Evolutionary conservation across 2,329 filamentous ascomycete species (phyloP).

Genomic region (Waltergamsia citrina): DNA sequence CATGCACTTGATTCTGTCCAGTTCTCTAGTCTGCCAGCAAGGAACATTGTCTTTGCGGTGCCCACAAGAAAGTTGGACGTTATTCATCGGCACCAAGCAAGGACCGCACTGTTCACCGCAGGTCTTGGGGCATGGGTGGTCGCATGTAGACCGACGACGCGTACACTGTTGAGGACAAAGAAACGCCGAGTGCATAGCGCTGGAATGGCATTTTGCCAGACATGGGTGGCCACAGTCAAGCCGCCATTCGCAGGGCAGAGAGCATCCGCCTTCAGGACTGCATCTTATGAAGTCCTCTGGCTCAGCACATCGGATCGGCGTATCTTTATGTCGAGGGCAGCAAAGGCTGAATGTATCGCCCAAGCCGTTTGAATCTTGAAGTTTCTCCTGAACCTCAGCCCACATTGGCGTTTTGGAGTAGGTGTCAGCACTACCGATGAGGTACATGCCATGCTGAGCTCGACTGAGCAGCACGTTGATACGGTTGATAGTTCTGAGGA

Average conservation of each 20-base stretch:
- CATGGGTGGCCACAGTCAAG: constrained; percentile 40
- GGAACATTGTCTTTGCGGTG: constrained; percentile 20
- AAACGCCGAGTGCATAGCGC: constrained; percentile 33
- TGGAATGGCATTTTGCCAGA: constrained; percentile 33
- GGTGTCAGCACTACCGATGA: constrained; percentile 58
- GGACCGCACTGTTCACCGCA: constrained; percentile 33
- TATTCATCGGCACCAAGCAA: constrained; percentile 22
- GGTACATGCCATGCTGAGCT: constrained; percentile 60
- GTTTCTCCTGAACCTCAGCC: constrained; percentile 43
- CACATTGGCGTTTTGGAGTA: constrained; percentile 53
- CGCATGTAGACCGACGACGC: constrained; percentile 28
- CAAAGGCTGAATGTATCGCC: constrained; percentile 41
- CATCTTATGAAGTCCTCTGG: constrained; percentile 48
- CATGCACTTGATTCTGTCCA: constrained; percentile 36
- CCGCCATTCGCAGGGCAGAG: constrained; percentile 36
- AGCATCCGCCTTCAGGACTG: constrained; percentile 55
- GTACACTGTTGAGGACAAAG: constrained; percentile 34
- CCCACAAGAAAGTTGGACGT: constrained; percentile 27
- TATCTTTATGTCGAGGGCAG: constrained; percentile 52
- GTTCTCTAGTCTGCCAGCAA: constrained; percentile 34
- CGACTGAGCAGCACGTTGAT: constrained; percentile 62
- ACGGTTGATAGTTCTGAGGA: constrained; percentile 55
- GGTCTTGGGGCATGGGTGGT: constrained; percentile 29
- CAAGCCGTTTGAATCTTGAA: constrained; percentile 34
- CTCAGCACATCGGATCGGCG: constrained; percentile 33